These are phyloP conservation scores for Verticillium tricorpus DNA, from an alignment of 2,329 filamentous ascomycete species.

Conservation along the genomic window DNA sequence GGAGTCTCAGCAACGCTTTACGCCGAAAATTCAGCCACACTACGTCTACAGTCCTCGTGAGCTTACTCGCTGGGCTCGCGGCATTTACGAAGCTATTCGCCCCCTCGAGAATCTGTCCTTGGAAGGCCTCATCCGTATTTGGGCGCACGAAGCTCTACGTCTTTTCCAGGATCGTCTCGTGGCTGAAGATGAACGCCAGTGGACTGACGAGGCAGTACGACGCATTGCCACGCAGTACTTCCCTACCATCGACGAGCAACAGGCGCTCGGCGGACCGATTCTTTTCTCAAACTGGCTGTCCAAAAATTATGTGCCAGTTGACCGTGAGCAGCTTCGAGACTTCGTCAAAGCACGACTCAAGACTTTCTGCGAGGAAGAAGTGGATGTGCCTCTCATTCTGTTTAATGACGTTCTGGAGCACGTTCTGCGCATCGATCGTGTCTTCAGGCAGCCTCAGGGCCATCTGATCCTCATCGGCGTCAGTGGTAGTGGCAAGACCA, in stretches of 20 bases:
- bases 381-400: constrained; percentile 96
- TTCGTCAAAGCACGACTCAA: constrained; percentile 96
- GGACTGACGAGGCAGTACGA: constrained; percentile 86
- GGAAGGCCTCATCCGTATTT: constrained; percentile 92
- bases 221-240: constrained; percentile 88
- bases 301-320: constrained; percentile 96
- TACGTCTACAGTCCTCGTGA: constrained; percentile 99
- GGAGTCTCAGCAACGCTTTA: constrained; percentile 91
- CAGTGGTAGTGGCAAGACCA: constrained; percentile 97
- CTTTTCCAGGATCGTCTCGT: constrained; percentile 98
- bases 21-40: constrained; percentile 93
- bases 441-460: constrained; percentile 96
- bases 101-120: constrained; percentile 83
- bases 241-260: constrained; percentile 87
- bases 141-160: constrained; percentile 94
- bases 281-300: constrained; percentile 99
- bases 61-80: constrained; percentile 93
- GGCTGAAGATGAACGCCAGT: constrained; percentile 86
- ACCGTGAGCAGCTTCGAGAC: constrained; percentile 89
- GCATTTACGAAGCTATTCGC: constrained; percentile 93
- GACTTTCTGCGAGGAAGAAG: constrained; percentile 99
- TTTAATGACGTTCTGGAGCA: constrained; percentile 99
- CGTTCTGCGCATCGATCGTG: constrained; percentile 94
- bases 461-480: constrained; percentile 98
- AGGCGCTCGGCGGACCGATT: constrained; percentile 87